Percentiles rank a stretch among this genome's conserved stretches.
Conservation (phyloP, 768 basidiomycete genomes). For the Tremella mesenterica region DNA sequence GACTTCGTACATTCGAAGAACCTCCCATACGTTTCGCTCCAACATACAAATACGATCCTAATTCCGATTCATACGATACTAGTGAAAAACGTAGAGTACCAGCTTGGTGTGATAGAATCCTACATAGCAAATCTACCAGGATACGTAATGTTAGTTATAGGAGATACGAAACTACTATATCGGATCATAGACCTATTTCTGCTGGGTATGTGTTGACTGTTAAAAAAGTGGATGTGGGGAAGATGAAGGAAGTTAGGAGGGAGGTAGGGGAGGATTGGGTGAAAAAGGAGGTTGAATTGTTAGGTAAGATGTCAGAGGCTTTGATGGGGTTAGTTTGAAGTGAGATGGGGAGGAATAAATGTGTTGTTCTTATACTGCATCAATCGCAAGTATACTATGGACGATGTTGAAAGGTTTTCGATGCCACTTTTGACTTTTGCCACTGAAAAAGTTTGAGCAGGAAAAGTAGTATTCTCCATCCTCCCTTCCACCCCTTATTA, state of each 20-base stretch:
- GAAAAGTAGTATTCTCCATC: too few relatives aligned
- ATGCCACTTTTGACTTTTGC: background rate
- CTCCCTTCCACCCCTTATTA: too few relatives aligned
- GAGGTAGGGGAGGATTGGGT: slow-evolving; percentile 51
- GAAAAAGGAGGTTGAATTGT: slow-evolving; percentile 36
- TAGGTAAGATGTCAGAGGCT: slow-evolving; percentile 30
- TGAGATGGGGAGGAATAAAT: background rate
- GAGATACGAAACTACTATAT: slow-evolving; percentile 77
- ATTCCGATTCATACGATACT: slow-evolving; percentile 69
- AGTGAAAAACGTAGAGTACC: slow-evolving; percentile 82
- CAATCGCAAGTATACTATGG: background rate
- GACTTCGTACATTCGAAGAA: slow-evolving; percentile 73
- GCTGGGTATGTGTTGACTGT: slow-evolving; percentile 66
- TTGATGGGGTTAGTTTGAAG: background rate
- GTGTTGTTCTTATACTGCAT: background rate
- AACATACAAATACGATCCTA: slow-evolving; percentile 89
- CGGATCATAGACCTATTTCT: slow-evolving; percentile 83
- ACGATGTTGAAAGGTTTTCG: background rate
- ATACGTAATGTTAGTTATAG: slow-evolving; percentile 63
- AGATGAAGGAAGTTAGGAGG: slow-evolving; percentile 53
- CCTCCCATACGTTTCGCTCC: slow-evolving; percentile 71
- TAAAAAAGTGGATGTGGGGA: slow-evolving; percentile 59
- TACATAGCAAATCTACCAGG: slow-evolving; percentile 57
- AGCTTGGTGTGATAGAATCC: slow-evolving; percentile 92
- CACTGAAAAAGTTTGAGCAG: too few relatives aligned